These are phyloP conservation scores for Chloris gayana DNA, from an alignment of 176 grass and related monocot genomes.

Conservation along the genomic window DNA sequence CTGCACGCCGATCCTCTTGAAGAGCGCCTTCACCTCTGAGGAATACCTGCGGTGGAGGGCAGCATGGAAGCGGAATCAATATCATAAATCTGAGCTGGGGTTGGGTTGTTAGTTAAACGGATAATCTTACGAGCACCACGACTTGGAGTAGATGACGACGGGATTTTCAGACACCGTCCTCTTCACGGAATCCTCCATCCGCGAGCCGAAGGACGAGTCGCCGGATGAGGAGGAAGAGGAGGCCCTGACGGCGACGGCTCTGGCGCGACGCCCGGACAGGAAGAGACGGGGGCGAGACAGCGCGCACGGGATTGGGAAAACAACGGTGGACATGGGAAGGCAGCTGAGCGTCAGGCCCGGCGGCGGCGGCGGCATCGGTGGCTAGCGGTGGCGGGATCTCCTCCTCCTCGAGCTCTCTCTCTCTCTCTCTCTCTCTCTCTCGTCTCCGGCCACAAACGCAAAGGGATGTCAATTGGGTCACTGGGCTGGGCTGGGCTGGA, in stretches of 20 bases:
- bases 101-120: neutral
- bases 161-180: constrained; percentile 67
- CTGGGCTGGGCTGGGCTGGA: constrained; percentile 4
- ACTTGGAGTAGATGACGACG: constrained; percentile 92
- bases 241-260: constrained; percentile 36
- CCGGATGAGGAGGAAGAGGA: constrained; percentile 63
- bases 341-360: constrained; percentile 28
- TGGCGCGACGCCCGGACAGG: constrained; percentile 35
- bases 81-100: neutral
- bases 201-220: constrained; percentile 71
- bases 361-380: constrained; percentile 29
- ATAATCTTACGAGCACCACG: constrained; percentile 82
- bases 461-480: neutral
- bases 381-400: neutral
- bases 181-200: constrained; percentile 88
- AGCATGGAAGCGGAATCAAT: neutral
- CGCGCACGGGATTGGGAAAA: neutral
- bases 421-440: neutral
- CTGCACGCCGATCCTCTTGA: constrained; percentile 81
- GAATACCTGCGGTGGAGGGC: constrained; percentile 56
- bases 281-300: constrained; percentile 9
- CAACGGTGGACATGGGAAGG: constrained; percentile 32
- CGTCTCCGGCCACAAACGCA: neutral
- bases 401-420: neutral
- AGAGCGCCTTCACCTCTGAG: constrained; percentile 83